These are phyloP conservation scores for Erysimum cheiri DNA, from an alignment of 441 rosid genomes.

Conservation along the genomic window DNA sequence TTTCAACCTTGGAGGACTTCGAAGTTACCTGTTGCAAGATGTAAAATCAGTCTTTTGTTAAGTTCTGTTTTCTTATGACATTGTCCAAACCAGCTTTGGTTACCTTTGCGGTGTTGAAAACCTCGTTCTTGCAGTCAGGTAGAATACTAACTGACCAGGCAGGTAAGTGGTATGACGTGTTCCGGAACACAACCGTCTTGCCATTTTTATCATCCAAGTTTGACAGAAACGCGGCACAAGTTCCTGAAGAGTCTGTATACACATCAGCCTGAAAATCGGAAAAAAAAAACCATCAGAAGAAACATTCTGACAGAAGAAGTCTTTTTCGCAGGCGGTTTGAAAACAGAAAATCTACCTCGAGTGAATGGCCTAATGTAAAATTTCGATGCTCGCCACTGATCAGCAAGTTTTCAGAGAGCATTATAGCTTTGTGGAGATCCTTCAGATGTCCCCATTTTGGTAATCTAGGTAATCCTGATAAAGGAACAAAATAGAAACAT, in stretches of 20 bases:
- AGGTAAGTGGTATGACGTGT: conserved; percentile 74
- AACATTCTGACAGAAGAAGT: conserved; percentile 23
- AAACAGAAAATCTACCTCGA: conserved; percentile 59
- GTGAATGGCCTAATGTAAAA: conserved; percentile 68
- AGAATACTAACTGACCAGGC: conserved; percentile 99
- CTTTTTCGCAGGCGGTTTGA: background rate
- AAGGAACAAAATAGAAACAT: conserved; percentile 32
- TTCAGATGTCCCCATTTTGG: conserved; percentile 98
- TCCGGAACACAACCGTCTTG: conserved; percentile 62
- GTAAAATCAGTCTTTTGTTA: background rate
- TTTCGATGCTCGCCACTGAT: conserved; percentile 58
- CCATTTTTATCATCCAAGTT: conserved; percentile 80
- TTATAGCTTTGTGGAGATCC: conserved; percentile 85
- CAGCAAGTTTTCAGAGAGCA: conserved; percentile 71
- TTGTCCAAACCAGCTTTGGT: conserved; percentile 12
- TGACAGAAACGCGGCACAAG: conserved; percentile 86
- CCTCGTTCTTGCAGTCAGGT: conserved; percentile 89
- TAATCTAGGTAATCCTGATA: conserved; percentile 80
- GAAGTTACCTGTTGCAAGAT: conserved; percentile 62
- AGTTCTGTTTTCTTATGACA: background rate
- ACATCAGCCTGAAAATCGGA: conserved; percentile 70
- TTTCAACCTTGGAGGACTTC: conserved; percentile 71
- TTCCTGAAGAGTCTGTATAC: conserved; percentile 72
- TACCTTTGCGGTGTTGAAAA: conserved; percentile 93
- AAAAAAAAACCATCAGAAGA: conserved; percentile 25